phyloP scores from a whole-genome alignment of 2,329 filamentous ascomycete genomes.

The Diaporthe caulivora region DNA sequence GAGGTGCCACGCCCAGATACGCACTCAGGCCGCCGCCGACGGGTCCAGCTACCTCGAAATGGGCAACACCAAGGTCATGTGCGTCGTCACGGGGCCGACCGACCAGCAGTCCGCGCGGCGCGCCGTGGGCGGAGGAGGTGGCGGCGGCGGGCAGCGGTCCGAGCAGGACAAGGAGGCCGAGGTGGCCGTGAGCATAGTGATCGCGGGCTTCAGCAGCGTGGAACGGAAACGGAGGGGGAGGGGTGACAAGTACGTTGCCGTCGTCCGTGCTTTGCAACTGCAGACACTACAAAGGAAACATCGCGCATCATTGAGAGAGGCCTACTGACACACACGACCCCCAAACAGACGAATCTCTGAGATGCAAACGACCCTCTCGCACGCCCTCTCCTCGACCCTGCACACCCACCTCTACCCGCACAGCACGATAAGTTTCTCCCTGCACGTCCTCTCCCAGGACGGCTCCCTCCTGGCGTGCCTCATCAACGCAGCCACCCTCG shows the following conservation, averaged over 20 bases:
- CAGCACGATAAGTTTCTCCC: constrained; percentile 82
- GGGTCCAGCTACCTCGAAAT: constrained; percentile 95
- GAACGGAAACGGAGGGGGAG: constrained; percentile 83
- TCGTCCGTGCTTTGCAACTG: too few relatives aligned
- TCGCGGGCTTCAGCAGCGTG: constrained; percentile 89
- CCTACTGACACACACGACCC: neutral
- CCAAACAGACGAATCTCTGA: constrained; percentile 78
- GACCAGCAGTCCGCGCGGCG: constrained; percentile 64
- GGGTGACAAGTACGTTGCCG: constrained; percentile 79
- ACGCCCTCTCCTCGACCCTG: constrained; percentile 81
- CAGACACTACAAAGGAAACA: neutral
- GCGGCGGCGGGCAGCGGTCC: constrained; percentile 49
- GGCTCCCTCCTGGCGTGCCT: constrained; percentile 90
- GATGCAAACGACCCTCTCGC: constrained; percentile 82
- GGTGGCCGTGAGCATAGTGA: constrained; percentile 83
- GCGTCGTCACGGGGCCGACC: constrained; percentile 86
- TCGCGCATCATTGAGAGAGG: too few relatives aligned
- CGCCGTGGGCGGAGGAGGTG: constrained; percentile 60
- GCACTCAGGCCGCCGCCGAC: constrained; percentile 91
- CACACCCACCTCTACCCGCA: constrained; percentile 92
- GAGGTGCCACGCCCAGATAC: constrained; percentile 87
- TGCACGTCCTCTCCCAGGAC: constrained; percentile 91
- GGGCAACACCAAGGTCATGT: constrained; percentile 98
- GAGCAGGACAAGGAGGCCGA: constrained; percentile 66
- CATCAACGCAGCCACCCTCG: constrained; percentile 91